Conservation (phyloP, 1,284 basidiomycete species). For the Ceratobasidium sp. region DNA sequence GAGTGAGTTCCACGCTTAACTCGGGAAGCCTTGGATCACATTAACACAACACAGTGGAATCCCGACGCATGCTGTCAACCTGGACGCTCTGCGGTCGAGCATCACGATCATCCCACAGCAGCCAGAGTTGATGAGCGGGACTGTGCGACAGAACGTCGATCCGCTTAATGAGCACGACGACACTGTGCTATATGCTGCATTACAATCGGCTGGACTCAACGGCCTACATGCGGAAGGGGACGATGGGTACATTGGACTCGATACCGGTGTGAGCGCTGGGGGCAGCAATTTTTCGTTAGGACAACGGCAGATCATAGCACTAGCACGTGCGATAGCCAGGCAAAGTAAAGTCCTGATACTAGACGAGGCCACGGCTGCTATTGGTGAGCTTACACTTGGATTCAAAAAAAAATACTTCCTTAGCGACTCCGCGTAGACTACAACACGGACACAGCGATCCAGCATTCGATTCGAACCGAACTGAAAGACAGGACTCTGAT, state of each 20-base stretch:
- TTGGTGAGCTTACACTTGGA: slow-evolving; percentile 40
- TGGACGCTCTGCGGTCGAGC: slow-evolving; percentile 62
- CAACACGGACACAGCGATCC: slow-evolving; percentile 58
- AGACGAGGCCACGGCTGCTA: slow-evolving; percentile 47
- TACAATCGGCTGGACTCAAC: slow-evolving; percentile 55
- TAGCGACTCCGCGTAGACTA: slow-evolving; percentile 43
- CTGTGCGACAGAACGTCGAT: slow-evolving; percentile 65
- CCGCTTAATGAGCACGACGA: slow-evolving; percentile 80
- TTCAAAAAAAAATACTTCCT: neutral
- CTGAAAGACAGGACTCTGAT: slow-evolving; percentile 66
- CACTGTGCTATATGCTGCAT: slow-evolving; percentile 58
- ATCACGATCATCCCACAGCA: slow-evolving; percentile 59
- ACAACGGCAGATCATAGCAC: slow-evolving; percentile 53
- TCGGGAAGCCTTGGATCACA: neutral
- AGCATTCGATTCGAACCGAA: slow-evolving; percentile 62
- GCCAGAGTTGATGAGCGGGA: slow-evolving; percentile 69
- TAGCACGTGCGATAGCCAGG: slow-evolving; percentile 61
- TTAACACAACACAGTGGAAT: slow-evolving; percentile 43
- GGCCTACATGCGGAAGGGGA: slow-evolving; percentile 41
- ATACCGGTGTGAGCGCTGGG: slow-evolving; percentile 54
- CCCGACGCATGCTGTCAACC: slow-evolving; percentile 58
- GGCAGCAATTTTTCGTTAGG: slow-evolving; percentile 46
- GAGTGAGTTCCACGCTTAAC: slow-evolving; percentile 47
- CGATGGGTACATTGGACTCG: slow-evolving; percentile 55
- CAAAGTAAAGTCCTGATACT: slow-evolving; percentile 55